These are phyloP conservation scores for Penicilliopsis zonata DNA, from an alignment of 495 filamentous ascomycete genomes.

Conservation along the genomic window DNA sequence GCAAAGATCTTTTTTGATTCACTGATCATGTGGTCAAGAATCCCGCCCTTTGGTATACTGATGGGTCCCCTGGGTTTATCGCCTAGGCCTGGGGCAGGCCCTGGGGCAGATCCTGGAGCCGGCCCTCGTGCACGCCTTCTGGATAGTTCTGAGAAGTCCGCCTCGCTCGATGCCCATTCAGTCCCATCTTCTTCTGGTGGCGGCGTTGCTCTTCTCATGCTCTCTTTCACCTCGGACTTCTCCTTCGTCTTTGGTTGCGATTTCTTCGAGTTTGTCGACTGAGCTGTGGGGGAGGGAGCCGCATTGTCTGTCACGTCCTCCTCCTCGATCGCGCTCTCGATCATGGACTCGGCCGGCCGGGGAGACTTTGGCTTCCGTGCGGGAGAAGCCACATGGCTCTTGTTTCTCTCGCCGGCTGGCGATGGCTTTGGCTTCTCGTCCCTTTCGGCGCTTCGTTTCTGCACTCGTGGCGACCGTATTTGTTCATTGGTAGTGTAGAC, in stretches of 20 bases:
- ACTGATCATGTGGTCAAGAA: slow-evolving; percentile 37
- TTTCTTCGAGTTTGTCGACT: slow-evolving; percentile 7
- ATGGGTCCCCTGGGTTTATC: slow-evolving; percentile 1
- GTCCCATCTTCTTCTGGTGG: slow-evolving; percentile 20
- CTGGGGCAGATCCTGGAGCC: slow-evolving; percentile 3
- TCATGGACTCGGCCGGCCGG: slow-evolving; percentile 10
- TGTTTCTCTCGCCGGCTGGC: slow-evolving; percentile 6
- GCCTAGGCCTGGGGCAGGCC: slow-evolving; percentile 1
- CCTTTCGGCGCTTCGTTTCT: slow-evolving; percentile 9
- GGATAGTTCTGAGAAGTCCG: slow-evolving; percentile 33
- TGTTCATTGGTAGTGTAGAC: slow-evolving; percentile 31
- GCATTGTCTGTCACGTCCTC: slow-evolving; percentile 6
- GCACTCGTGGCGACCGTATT: slow-evolving; percentile 7
- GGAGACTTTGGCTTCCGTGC: slow-evolving; percentile 8
- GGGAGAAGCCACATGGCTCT: slow-evolving; percentile 5
- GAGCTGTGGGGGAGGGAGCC: slow-evolving; percentile 6
- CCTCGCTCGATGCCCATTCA: slow-evolving; percentile 32
- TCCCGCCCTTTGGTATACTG: slow-evolving; percentile 33
- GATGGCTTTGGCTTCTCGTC: slow-evolving; percentile 8
- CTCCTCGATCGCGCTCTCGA: slow-evolving; percentile 8
- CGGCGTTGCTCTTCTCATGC: slow-evolving; percentile 13
- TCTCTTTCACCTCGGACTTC: slow-evolving; percentile 14
- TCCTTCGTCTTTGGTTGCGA: slow-evolving; percentile 6
- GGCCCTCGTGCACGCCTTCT: slow-evolving; percentile 24
- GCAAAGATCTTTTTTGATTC: slow-evolving; percentile 41